Percentiles rank a stretch among this genome's conserved stretches.
Evolutionary conservation across 2,329 filamentous ascomycete species (phyloP).

Genomic region (Colletotrichum sp.): DNA sequence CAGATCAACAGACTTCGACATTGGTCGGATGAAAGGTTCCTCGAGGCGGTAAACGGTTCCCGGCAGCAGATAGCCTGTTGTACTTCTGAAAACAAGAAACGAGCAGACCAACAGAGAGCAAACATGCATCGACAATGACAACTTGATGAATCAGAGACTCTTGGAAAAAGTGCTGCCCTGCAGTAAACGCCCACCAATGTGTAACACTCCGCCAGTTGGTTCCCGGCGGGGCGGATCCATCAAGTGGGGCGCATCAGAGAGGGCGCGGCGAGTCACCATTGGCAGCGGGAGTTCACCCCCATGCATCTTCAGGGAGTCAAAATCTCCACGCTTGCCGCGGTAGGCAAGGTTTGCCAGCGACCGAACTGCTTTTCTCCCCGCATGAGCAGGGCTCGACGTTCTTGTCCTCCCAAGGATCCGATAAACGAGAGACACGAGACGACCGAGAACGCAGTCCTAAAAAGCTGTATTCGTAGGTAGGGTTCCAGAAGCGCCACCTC

Average conservation of each 20-base stretch:
- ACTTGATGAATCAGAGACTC: not conserved
- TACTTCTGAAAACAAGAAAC: not conserved
- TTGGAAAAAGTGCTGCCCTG: not conserved
- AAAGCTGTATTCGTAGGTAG: not conserved
- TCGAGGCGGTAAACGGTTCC: not conserved
- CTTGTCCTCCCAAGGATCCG: not conserved
- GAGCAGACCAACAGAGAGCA: not conserved
- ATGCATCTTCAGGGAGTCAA: not conserved
- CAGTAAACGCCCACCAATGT: not conserved
- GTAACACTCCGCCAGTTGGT: not conserved
- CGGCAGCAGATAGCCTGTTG: not conserved
- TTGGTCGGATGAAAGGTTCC: not conserved
- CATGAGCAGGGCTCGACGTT: not conserved
- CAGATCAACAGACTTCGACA: not conserved
- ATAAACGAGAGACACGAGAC: not conserved
- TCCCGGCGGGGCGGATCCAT: not conserved
- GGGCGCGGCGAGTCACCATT: not conserved
- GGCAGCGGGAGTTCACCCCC: not conserved
- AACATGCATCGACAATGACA: not conserved
- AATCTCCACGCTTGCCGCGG: not conserved
- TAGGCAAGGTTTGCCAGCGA: not conserved
- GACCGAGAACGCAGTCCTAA: not conserved
- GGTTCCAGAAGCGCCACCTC: not conserved
- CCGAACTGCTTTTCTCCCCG: not conserved
- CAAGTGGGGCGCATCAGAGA: not conserved